Evolutionary conservation across 805 yeast species (phyloP).

Genomic region (Candida ascalaphidarum): DNA sequence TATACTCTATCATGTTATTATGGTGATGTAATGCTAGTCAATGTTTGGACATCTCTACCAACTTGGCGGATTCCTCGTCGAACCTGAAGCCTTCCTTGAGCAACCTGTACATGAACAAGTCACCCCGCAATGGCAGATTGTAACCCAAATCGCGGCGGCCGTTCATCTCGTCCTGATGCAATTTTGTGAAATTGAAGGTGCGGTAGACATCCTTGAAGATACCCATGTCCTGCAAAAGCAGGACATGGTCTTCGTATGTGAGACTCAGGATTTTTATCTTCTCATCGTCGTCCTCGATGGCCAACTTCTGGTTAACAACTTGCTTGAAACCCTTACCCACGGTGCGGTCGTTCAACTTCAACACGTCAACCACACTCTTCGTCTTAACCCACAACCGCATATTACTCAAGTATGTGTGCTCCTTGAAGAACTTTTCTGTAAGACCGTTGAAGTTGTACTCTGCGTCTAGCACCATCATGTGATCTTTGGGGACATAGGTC

Average conservation of each 20-base stretch:
- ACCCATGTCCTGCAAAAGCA: slow-evolving; percentile 14
- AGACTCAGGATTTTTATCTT: slow-evolving; percentile 11
- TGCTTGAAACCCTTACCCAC: slow-evolving; percentile 14
- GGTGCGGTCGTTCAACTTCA: slow-evolving; percentile 14
- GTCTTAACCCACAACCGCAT: slow-evolving; percentile 9
- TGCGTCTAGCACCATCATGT: slow-evolving; percentile 12
- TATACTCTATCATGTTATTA: too few species aligned
- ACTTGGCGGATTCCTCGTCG: slow-evolving; percentile 8
- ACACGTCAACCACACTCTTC: slow-evolving; percentile 14
- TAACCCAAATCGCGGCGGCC: slow-evolving; percentile 3
- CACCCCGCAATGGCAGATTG: slow-evolving; percentile 3
- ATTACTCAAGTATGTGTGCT: slow-evolving; percentile 2
- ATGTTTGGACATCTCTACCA: slow-evolving; percentile 3
- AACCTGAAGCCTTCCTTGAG: slow-evolving; percentile 14
- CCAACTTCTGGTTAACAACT: slow-evolving; percentile 1
- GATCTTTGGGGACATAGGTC: slow-evolving; percentile 22
- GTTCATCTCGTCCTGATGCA: slow-evolving; percentile 20
- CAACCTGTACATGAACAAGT: slow-evolving; percentile 16
- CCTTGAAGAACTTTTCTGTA: slow-evolving; percentile 1
- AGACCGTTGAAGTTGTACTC: slow-evolving; percentile 16
- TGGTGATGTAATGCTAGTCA: too few species aligned
- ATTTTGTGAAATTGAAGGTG: slow-evolving; percentile 14
- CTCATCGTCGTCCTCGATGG: slow-evolving; percentile 5
- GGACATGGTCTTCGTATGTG: slow-evolving; percentile 14
- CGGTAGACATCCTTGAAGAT: slow-evolving; percentile 18